A percentile compares a stretch with the other conserved stretches of the same genome.
Evolutionary conservation across 768 basidiomycete species (phyloP).

Genomic region (Mycena rosella): DNA sequence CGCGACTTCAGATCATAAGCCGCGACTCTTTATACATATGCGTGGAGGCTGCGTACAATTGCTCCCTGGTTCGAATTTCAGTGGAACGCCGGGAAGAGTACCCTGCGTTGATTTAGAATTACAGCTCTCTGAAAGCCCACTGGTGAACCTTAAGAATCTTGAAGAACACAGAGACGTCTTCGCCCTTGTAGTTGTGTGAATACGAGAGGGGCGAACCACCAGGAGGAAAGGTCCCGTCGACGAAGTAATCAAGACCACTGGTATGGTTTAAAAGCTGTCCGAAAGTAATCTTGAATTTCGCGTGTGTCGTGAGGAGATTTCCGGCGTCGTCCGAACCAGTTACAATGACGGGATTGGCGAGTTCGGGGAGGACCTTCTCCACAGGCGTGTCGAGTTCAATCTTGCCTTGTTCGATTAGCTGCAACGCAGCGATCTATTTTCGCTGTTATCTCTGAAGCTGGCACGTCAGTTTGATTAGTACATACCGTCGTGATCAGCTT

Average conservation of each 20-base stretch:
- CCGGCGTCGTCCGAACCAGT: constrained; percentile 31
- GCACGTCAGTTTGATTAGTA: too few relatives aligned
- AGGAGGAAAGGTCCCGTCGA: neutral
- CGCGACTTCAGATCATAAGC: constrained; percentile 28
- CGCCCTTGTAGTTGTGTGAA: constrained; percentile 40
- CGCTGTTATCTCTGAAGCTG: too few relatives aligned
- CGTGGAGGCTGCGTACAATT: constrained; percentile 35
- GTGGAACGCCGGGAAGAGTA: constrained; percentile 39
- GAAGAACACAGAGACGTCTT: constrained; percentile 41
- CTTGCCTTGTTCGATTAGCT: constrained; percentile 47
- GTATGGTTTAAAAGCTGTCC: constrained; percentile 47
- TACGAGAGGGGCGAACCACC: constrained; percentile 28
- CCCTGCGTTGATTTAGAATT: constrained; percentile 40
- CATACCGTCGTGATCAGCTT: constrained; percentile 24
- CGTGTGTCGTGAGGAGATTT: constrained; percentile 31
- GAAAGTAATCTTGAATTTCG: constrained; percentile 41
- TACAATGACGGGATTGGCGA: constrained; percentile 43
- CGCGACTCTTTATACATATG: too few relatives aligned
- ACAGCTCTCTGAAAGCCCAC: too few relatives aligned
- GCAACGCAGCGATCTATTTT: constrained; percentile 48
- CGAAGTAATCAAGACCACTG: constrained; percentile 47
- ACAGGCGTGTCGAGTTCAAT: constrained; percentile 43
- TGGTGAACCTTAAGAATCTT: constrained; percentile 20
- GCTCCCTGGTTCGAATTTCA: constrained; percentile 48
- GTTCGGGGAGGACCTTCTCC: constrained; percentile 43